Base-by-base conservation (phyloP, 2,329 filamentous ascomycete species). In the Botryotinia convoluta region DNA sequence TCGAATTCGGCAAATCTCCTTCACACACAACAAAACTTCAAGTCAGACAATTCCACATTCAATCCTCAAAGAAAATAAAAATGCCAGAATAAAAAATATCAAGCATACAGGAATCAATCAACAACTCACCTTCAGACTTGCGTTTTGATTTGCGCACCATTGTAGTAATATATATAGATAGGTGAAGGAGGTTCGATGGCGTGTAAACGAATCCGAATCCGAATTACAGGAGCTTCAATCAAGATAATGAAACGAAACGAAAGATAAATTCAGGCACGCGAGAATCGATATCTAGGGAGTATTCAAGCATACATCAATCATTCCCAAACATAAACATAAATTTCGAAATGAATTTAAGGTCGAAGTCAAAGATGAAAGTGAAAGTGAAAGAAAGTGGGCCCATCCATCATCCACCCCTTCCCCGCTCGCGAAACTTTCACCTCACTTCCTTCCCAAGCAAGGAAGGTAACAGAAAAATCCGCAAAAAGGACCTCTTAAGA, bases 101-200 rank as follows among this genome's bases (percentile, higher is more conserved):
- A 37, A 26, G 14, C 7, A 51, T 12, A 14, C 1, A 35, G 3
- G 9, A 26, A 26, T 22, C 20, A 48, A 39, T 1, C 22, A 18
- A 26, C 14, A 10, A 48, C 71, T 61, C 51, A 72, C 71, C 63
- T 39, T 69, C 71, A 39, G 63, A 72, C 45, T 72, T 69, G 51
- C 71, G 63, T 60, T 72, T 72, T 16, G 26, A 2, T 20, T 45
- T 59, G n/a, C 32, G 44, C 29, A 35, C 42, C 71, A 69, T 72
- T 7, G 10, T 51, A 2, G 16, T 22, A 22, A 9, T 45, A 35
- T 32, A 6, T 44, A 4, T 42, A 18, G 4, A 44, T 44, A 44
- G 16, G 14, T 6, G 18, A 12, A 6, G 26, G 26, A 29, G 4
- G 45, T 26, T 8, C 6, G 12, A 18, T 9, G 3, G 5, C 20